Conservation (phyloP, 2,329 filamentous ascomycete species). For the Fusarium buxicola region DNA sequence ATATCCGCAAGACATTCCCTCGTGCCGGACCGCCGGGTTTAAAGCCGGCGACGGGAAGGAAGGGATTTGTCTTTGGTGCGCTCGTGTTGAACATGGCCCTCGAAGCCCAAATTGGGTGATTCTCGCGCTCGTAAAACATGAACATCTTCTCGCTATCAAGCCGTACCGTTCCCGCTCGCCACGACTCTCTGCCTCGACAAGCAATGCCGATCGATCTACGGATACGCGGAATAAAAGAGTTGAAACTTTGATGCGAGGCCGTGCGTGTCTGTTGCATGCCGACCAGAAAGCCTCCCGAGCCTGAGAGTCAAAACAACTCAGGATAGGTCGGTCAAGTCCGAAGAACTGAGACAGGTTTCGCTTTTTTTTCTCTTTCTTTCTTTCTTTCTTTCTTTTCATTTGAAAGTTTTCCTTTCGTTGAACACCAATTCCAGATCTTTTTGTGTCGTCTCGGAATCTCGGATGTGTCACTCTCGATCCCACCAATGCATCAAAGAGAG, state of each 20-base stretch:
- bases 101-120: slow-evolving; percentile 38
- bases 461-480: slow-evolving; percentile 5
- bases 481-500: neutral
- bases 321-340: neutral
- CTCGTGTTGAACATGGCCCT: slow-evolving; percentile 27
- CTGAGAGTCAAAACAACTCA: neutral
- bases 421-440: slow-evolving; percentile 5
- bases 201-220: neutral
- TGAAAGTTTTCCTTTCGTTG: neutral
- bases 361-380: too few relatives aligned
- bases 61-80: neutral
- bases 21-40: slow-evolving; percentile 30
- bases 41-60: slow-evolving; percentile 1
- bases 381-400: too few relatives aligned
- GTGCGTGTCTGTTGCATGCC: slow-evolving; percentile 15
- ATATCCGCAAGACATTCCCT: slow-evolving; percentile 43
- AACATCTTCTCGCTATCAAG: neutral
- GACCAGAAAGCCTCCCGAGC: slow-evolving; percentile 1
- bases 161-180: too few relatives aligned
- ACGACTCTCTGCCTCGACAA: slow-evolving; percentile 6
- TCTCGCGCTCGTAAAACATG: slow-evolving; percentile 41
- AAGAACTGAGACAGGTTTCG: neutral
- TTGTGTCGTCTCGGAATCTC: neutral
- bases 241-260: slow-evolving; percentile 8
- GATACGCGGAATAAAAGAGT: neutral